phyloP scores from a whole-genome alignment of 2,329 filamentous ascomycete genomes.

The Fusarium lateritium region DNA sequence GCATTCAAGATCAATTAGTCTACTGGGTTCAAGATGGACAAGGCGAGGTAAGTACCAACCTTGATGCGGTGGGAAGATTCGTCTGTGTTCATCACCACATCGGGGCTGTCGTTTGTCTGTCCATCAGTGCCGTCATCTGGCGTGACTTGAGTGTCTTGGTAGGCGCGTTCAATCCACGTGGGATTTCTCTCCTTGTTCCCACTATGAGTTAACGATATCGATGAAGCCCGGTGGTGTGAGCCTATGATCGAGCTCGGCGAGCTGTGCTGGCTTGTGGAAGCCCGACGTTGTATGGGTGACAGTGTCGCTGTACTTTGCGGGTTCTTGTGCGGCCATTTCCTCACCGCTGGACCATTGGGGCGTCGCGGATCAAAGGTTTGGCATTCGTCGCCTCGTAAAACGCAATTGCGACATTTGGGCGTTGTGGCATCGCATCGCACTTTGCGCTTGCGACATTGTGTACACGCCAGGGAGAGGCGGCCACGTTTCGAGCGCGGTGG shows the following conservation, averaged over 20 bases:
- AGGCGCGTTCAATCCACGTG: slow-evolving; percentile 43
- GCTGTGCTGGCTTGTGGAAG: slow-evolving; percentile 39
- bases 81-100: slow-evolving; percentile 42
- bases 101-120: slow-evolving; percentile 38
- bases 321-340: slow-evolving; percentile 41
- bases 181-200: slow-evolving; percentile 30
- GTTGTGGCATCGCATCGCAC: slow-evolving; percentile 45
- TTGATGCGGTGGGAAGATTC: slow-evolving; percentile 45
- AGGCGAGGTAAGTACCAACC: slow-evolving; percentile 6
- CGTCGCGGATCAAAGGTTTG: slow-evolving; percentile 41
- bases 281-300: slow-evolving; percentile 21
- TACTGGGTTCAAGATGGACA: background rate
- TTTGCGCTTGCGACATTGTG: slow-evolving; percentile 42
- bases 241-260: slow-evolving; percentile 38
- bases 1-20: background rate
- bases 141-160: slow-evolving; percentile 30
- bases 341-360: slow-evolving; percentile 41
- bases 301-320: slow-evolving; percentile 5
- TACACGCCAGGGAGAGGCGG: slow-evolving; percentile 40
- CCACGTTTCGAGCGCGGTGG: slow-evolving; percentile 33
- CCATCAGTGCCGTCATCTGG: slow-evolving; percentile 29
- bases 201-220: background rate
- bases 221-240: slow-evolving; percentile 23
- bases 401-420: slow-evolving; percentile 45
- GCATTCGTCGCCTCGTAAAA: slow-evolving; percentile 39